phyloP scores from a whole-genome alignment of 306 rosid genomes.

The Rosa chinensis region DNA sequence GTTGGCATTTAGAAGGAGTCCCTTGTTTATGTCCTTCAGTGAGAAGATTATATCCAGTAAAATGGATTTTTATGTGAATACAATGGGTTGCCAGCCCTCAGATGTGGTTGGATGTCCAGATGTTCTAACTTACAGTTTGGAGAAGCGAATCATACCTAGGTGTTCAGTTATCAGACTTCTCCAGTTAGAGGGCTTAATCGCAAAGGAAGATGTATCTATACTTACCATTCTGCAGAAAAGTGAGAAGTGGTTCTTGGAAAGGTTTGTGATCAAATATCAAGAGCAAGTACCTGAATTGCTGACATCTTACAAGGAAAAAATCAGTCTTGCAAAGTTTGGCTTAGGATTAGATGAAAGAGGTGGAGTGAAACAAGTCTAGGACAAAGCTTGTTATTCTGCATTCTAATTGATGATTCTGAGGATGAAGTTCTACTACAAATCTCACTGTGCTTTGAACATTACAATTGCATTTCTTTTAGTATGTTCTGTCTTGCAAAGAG shows the following conservation, averaged over 20 bases:
- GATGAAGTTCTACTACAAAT: too few relatives aligned
- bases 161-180: constrained; percentile 41
- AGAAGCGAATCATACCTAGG: constrained; percentile 43
- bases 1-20: constrained; percentile 34
- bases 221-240: neutral
- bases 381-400: too few relatives aligned
- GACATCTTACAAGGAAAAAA: neutral
- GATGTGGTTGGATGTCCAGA: constrained; percentile 21
- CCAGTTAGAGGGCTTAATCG: constrained; percentile 15
- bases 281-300: constrained; percentile 3
- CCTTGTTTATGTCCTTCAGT: constrained; percentile 19
- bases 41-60: constrained; percentile 23
- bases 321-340: neutral
- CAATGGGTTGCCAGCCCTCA: constrained; percentile 24
- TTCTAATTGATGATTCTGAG: neutral
- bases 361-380: neutral
- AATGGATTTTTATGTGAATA: constrained; percentile 29
- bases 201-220: neutral
- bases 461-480: too few relatives aligned
- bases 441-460: too few relatives aligned
- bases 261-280: constrained; percentile 14
- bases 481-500: too few relatives aligned
- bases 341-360: neutral
- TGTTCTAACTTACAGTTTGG: constrained; percentile 23
- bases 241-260: neutral